A percentile compares a stretch with the other conserved stretches of the same genome.
Evolutionary conservation across 768 basidiomycete species (phyloP).

Genomic region (Lactarius indigo): DNA sequence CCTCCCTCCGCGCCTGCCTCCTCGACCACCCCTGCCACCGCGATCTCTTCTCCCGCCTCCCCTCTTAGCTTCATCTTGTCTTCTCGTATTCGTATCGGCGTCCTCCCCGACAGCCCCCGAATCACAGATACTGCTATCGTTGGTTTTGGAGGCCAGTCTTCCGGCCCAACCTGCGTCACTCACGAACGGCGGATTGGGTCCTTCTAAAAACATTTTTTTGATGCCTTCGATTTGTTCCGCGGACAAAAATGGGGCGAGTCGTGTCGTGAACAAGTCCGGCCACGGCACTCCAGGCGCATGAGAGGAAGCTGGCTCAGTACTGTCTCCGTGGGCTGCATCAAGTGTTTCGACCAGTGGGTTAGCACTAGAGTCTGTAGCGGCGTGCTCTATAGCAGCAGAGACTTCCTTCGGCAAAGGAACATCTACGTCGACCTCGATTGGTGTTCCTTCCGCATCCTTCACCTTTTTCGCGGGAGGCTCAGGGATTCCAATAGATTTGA

Average conservation of each 20-base stretch:
- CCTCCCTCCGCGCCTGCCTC: constrained; percentile 44
- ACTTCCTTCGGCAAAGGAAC: constrained; percentile 19
- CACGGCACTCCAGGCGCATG: constrained; percentile 45
- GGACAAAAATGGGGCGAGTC: constrained; percentile 62
- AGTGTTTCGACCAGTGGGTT: background rate
- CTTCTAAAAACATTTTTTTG: constrained; percentile 76
- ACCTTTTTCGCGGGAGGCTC: constrained; percentile 47
- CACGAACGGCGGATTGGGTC: constrained; percentile 69
- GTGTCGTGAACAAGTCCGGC: constrained; percentile 56
- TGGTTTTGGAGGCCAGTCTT: constrained; percentile 39
- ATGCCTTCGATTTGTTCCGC: constrained; percentile 55
- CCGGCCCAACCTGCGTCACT: constrained; percentile 75
- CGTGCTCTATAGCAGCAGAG: constrained; percentile 22
- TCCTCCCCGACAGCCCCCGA: constrained; percentile 26
- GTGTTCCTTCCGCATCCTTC: constrained; percentile 30
- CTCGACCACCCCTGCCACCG: constrained; percentile 45
- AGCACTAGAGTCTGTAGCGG: background rate
- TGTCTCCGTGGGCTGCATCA: constrained; percentile 19
- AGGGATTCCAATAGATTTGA: constrained; percentile 77
- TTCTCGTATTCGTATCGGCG: constrained; percentile 11
- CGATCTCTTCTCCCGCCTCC: constrained; percentile 38
- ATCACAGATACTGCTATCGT: constrained; percentile 27
- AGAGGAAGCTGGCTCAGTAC: constrained; percentile 24
- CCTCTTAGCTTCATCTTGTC: constrained; percentile 32
- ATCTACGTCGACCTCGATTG: constrained; percentile 20